Evolutionary conservation across 805 yeast species (phyloP).

Genomic region (Zygotorulaspora danielsina): DNA sequence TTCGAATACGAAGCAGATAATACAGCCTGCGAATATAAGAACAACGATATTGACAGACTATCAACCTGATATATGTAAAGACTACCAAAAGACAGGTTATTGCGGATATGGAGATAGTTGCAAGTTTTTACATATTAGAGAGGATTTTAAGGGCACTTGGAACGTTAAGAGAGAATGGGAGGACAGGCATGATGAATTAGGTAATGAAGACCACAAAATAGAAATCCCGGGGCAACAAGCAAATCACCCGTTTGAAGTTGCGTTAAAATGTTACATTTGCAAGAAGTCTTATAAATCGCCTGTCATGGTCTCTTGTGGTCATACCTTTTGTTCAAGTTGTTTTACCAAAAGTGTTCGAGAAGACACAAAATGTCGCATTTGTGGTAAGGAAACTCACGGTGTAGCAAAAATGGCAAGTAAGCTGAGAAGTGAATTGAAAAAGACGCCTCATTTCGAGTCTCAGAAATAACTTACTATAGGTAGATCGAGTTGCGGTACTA

Average conservation of each 20-base stretch:
- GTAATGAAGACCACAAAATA: conserved; percentile 24
- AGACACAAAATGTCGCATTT: conserved; percentile 48
- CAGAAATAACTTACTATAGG: too few species aligned
- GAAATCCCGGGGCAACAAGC: conserved; percentile 31
- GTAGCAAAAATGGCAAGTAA: conserved; percentile 50
- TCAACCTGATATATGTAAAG: conserved; percentile 93
- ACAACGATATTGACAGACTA: conserved; percentile 74
- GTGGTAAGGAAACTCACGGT: conserved; percentile 60
- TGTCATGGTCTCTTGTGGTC: conserved; percentile 56
- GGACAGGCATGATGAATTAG: conserved; percentile 24
- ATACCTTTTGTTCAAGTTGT: conserved; percentile 61
- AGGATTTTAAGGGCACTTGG: conserved; percentile 71
- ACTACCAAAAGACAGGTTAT: conserved; percentile 82
- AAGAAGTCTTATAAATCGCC: conserved; percentile 51
- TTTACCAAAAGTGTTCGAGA: conserved; percentile 46
- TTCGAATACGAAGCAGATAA: conserved; percentile 11
- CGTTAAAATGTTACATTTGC: conserved; percentile 54
- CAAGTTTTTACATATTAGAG: conserved; percentile 87
- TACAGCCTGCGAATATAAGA: conserved; percentile 46
- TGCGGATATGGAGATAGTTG: conserved; percentile 98
- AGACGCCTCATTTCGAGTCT: conserved; percentile 2
- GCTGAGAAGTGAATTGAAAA: conserved; percentile 27
- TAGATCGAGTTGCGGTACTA: too few species aligned
- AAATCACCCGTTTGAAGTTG: conserved; percentile 20
- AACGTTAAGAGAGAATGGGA: conserved; percentile 73